These are phyloP conservation scores for Elongisporangium undulatum DNA, from an alignment of 352 stramenopile species.

Conservation along the genomic window DNA sequence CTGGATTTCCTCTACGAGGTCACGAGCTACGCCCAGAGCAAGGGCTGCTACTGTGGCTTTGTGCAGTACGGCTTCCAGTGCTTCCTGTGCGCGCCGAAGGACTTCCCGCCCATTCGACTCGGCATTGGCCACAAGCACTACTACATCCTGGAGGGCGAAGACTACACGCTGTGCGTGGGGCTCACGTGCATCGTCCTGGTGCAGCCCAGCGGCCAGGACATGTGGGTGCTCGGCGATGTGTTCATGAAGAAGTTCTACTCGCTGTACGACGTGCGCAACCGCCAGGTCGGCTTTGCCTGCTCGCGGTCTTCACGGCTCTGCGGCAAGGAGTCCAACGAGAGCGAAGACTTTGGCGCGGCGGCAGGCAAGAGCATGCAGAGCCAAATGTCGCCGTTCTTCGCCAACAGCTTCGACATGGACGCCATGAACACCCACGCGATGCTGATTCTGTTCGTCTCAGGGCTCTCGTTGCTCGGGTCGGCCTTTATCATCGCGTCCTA, in stretches of 20 bases:
- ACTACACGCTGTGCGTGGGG: slow-evolving; percentile 81
- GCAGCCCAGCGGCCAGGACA: slow-evolving; percentile 73
- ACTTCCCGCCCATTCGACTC: slow-evolving; percentile 67
- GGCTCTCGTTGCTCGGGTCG: slow-evolving; percentile 59
- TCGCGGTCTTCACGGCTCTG: slow-evolving; percentile 36
- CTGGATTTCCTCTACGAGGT: slow-evolving; percentile 70
- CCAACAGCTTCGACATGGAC: slow-evolving; percentile 69
- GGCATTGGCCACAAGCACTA: slow-evolving; percentile 57
- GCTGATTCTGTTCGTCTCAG: slow-evolving; percentile 66
- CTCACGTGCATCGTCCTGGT: slow-evolving; percentile 72
- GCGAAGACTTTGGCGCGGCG: not conserved
- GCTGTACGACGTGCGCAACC: slow-evolving; percentile 87
- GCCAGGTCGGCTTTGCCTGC: slow-evolving; percentile 85
- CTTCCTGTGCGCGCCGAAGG: slow-evolving; percentile 56
- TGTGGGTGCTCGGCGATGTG: slow-evolving; percentile 97
- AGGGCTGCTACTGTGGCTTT: slow-evolving; percentile 75
- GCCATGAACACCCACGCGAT: slow-evolving; percentile 73
- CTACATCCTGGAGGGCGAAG: slow-evolving; percentile 56
- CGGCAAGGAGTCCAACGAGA: slow-evolving; percentile 26
- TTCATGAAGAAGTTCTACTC: slow-evolving; percentile 97
- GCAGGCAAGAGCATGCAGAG: not conserved
- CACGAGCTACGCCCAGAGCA: slow-evolving; percentile 48
- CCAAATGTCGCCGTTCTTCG: slow-evolving; percentile 33
- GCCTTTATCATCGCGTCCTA: slow-evolving; percentile 66
- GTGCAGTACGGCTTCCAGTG: slow-evolving; percentile 82